Percentiles rank a stretch among this genome's conserved stretches.
These are phyloP conservation scores for Penicillium capsulatum DNA, from an alignment of 2,329 filamentous ascomycete species.

Conservation along the genomic window DNA sequence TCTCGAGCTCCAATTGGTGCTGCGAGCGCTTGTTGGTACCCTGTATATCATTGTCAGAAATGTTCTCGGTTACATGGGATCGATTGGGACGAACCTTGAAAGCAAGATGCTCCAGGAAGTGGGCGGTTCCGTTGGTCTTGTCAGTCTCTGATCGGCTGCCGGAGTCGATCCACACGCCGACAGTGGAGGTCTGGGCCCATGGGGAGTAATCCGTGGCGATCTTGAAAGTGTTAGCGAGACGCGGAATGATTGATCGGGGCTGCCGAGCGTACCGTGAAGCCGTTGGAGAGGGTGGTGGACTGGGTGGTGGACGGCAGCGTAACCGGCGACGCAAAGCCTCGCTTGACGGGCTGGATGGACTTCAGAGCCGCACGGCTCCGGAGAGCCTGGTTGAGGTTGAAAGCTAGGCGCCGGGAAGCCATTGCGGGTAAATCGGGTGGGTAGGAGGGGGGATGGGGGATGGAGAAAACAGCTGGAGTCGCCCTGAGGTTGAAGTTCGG, in stretches of 20 bases:
- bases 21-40: slow-evolving; percentile 92
- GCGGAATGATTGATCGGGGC: slow-evolving; percentile 18
- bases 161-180: slow-evolving; percentile 99
- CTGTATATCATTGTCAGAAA: slow-evolving; percentile 38
- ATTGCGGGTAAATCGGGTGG: slow-evolving; percentile 52
- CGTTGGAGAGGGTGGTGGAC: slow-evolving; percentile 94
- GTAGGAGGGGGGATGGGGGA: slow-evolving; percentile 45
- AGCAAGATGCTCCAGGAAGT: slow-evolving; percentile 98
- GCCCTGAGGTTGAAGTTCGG: slow-evolving; percentile 41
- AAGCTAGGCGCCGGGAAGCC: slow-evolving; percentile 95
- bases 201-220: slow-evolving; percentile 97
- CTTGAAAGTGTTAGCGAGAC: slow-evolving; percentile 49
- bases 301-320: slow-evolving; percentile 72
- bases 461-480: slow-evolving; percentile 45
- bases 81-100: slow-evolving; percentile 72
- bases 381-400: slow-evolving; percentile 87
- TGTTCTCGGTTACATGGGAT: neutral
- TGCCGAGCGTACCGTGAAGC: slow-evolving; percentile 70
- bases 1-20: slow-evolving; percentile 97
- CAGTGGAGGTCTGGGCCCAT: slow-evolving; percentile 96
- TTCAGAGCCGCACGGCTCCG: slow-evolving; percentile 82
- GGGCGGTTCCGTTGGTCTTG: slow-evolving; percentile 97
- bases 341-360: slow-evolving; percentile 69
- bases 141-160: slow-evolving; percentile 96
- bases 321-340: slow-evolving; percentile 87